phyloP scores from a whole-genome alignment of 495 filamentous ascomycete genomes.

The Hypoxylon cercidicola region DNA sequence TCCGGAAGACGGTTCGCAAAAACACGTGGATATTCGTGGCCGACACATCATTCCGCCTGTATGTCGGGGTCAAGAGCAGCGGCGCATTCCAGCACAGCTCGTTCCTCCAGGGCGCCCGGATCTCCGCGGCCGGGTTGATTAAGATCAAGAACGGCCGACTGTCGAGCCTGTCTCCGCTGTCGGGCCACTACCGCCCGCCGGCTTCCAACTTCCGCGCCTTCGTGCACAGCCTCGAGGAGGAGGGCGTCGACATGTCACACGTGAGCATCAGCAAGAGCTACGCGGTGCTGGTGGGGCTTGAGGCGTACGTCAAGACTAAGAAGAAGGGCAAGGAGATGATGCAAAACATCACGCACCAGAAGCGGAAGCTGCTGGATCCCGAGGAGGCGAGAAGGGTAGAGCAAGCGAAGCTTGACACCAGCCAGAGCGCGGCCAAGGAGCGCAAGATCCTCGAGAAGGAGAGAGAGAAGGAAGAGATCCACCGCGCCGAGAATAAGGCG shows the following conservation, averaged over 20 bases:
- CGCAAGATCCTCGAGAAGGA: conserved; percentile 52
- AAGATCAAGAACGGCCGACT: conserved; percentile 84
- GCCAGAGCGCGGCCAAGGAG: conserved; percentile 62
- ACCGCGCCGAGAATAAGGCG: conserved; percentile 50
- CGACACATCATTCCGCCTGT: conserved; percentile 86
- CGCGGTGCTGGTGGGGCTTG: conserved; percentile 82
- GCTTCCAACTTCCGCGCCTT: conserved; percentile 82
- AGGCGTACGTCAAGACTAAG: conserved; percentile 75
- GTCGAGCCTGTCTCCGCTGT: conserved; percentile 64
- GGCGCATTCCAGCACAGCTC: conserved; percentile 92
- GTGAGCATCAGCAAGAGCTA: conserved; percentile 84
- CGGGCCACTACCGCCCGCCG: conserved; percentile 89
- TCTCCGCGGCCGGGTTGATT: conserved; percentile 85
- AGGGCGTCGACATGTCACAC: conserved; percentile 80
- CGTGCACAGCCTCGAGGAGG: conserved; percentile 73
- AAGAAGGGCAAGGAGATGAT: conserved; percentile 65
- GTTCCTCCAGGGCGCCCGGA: conserved; percentile 83
- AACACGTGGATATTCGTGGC: conserved; percentile 93
- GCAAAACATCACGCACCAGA: conserved; percentile 45
- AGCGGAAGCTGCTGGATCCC: conserved; percentile 54
- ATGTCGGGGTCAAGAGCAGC: conserved; percentile 89
- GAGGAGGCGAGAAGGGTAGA: conserved; percentile 54
- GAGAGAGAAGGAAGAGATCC: conserved; percentile 47
- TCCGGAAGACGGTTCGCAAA: conserved; percentile 75
- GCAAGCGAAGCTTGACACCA: conserved; percentile 59